A percentile compares a stretch with the other conserved stretches of the same genome.
phyloP scores from a whole-genome alignment of 2,329 filamentous ascomycete species.

The Pleurostoma richardsiae region DNA sequence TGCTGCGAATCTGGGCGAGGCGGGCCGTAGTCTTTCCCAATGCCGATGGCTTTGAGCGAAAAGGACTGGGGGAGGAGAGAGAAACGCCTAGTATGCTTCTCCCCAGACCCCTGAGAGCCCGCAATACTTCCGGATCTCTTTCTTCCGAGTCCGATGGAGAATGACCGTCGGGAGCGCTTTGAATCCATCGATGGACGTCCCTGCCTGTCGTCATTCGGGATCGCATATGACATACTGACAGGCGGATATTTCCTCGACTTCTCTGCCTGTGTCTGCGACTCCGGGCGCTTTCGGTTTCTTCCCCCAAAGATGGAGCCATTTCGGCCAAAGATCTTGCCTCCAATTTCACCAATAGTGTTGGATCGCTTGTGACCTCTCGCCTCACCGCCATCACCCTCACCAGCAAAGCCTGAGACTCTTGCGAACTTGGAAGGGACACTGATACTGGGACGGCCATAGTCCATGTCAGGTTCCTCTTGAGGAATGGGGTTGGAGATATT shows the following conservation, averaged over 20 bases:
- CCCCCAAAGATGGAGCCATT: constrained; percentile 77
- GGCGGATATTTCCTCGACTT: constrained; percentile 76
- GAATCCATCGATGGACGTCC: constrained; percentile 65
- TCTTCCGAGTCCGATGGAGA: constrained; percentile 63
- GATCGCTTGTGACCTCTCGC: constrained; percentile 61
- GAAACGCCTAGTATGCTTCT: constrained; percentile 61
- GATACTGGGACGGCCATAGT: constrained; percentile 56
- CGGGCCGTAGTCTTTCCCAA: constrained; percentile 48
- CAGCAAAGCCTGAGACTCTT: constrained; percentile 52
- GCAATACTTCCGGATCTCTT: constrained; percentile 65
- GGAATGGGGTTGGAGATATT: constrained; percentile 64
- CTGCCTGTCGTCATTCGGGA: constrained; percentile 48
- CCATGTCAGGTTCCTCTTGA: constrained; percentile 44
- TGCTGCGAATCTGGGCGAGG: constrained; percentile 45
- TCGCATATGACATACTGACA: constrained; percentile 78
- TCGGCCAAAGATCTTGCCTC: constrained; percentile 79
- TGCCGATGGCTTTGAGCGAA: constrained; percentile 59
- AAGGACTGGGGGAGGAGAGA: constrained; percentile 64
- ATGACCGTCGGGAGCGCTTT: constrained; percentile 59
- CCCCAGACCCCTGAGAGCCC: constrained; percentile 49
- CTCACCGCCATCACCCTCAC: constrained; percentile 43
- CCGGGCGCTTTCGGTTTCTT: constrained; percentile 45
- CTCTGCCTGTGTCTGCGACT: constrained; percentile 39
- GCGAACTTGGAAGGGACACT: constrained; percentile 55
- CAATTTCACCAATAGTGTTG: constrained; percentile 73